Base-by-base conservation (phyloP, 192 early-diverging fungal genomes). In the Linnemannia hyalina region DNA sequence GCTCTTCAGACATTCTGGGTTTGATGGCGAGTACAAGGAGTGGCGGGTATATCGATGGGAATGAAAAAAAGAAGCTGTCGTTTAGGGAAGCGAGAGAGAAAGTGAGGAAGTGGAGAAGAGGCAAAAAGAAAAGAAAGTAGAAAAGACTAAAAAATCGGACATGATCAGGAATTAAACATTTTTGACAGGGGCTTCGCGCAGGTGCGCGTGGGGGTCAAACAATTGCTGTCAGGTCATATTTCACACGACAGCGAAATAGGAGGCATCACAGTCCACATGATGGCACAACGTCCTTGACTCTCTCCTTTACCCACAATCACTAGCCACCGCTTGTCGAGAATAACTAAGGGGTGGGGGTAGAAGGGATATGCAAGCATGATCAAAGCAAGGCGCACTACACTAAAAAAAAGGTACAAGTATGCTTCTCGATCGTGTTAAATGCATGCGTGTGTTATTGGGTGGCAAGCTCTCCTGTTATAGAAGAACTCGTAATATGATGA, bases 1-100 rank as follows among this genome's bases (percentile, higher is more conserved):
- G 68, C 16, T 70, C 42, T 57, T 69, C 71, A 40, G 73, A 75
- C 82, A 84, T 84, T 55, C 4, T 69, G 47, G 22, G 4, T 52
- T 42, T 54, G n/a, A 18, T 32, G n/a, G 0, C 23, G 22, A 36
- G 29, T 38, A 16, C 38, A 65, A 70, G n/a, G 1, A n/a, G 52
- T 6, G 15, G 70, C 15, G 9, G 26, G 70, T 18, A 32, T 47
- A 63, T 15, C n/a, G 22, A 69, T 20, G 18, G 16, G 73, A 80
- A 68, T 38, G 42, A 20, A 15, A 22, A 22, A 46, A 29, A 68
- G 36, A 65, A n/a, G 52, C 13, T 60, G 36, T 5, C 23, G 16
- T 6, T 16, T 3, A 49, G 5, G 15, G 60, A 44, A 22, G 38
- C 11, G 70, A 79, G 52, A 44, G 35, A 3, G 11, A 29, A 70